phyloP scores from a whole-genome alignment of 2,329 filamentous ascomycete genomes.

The Amylocarpus encephaloides region DNA sequence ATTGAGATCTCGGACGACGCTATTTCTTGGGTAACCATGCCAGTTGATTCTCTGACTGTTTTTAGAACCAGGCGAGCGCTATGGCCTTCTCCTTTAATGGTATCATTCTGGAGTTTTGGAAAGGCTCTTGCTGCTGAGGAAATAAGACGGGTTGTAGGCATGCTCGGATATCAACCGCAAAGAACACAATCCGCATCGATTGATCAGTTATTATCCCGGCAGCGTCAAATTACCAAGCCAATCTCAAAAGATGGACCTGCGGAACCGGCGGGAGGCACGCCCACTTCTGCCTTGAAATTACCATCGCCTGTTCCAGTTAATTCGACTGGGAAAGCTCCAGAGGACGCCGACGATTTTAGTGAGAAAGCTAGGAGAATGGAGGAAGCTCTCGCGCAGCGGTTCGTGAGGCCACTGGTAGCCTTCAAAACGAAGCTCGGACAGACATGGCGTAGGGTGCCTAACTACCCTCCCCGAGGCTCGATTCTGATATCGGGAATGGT shows the following conservation, averaged over 20 bases:
- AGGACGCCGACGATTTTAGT: conserved; percentile 4
- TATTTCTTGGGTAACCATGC: conserved; percentile 41
- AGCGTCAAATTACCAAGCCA: conserved; percentile 20
- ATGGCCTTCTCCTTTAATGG: conserved; percentile 46
- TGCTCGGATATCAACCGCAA: conserved; percentile 39
- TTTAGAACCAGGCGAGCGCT: conserved; percentile 42
- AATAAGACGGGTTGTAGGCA: conserved; percentile 36
- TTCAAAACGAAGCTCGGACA: conserved; percentile 30
- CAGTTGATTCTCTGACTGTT: conserved; percentile 43
- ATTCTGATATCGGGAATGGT: conserved; percentile 49
- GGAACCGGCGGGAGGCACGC: conserved; percentile 9
- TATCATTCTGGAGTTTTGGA: conserved; percentile 47
- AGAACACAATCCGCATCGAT: conserved; percentile 15
- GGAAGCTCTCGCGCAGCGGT: conserved; percentile 19
- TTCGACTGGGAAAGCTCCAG: conserved; percentile 2
- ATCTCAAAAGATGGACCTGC: conserved; percentile 18
- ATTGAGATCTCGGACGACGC: conserved; percentile 44
- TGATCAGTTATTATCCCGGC: conserved; percentile 22
- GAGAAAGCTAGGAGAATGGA: neutral
- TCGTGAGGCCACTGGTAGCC: conserved; percentile 23
- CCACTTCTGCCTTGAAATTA: conserved; percentile 9
- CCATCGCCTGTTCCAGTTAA: neutral
- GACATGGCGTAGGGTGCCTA: conserved; percentile 41
- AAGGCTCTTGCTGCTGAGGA: conserved; percentile 42
- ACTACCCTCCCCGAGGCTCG: conserved; percentile 44